Base-by-base conservation (phyloP, 2,329 filamentous ascomycete genomes). In the Torrubiella hemipterigena region DNA sequence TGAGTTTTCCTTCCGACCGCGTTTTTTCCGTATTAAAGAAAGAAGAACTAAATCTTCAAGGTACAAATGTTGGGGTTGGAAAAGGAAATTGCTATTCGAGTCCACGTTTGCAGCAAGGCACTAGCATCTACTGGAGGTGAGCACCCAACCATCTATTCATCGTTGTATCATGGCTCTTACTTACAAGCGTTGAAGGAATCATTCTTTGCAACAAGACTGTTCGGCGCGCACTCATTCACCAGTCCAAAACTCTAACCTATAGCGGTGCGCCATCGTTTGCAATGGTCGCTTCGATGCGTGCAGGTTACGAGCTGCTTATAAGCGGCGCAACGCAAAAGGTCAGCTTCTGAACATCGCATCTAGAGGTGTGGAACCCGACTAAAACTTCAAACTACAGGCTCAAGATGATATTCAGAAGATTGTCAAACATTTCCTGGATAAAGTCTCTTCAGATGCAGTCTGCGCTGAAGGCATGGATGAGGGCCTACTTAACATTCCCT, bases 21-120 rank as follows among this genome's bases (percentile, higher is more conserved):
- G n/a, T n/a, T n/a, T n/a, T n/a, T n/a, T n/a, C n/a, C n/a, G n/a
- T n/a, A n/a, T n/a, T n/a, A n/a, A n/a, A n/a, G n/a, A n/a, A n/a
- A n/a, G n/a, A n/a, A n/a, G n/a, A n/a, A n/a, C n/a, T n/a, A n/a
- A n/a, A n/a, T n/a, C n/a, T n/a, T n/a, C n/a, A n/a, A n/a, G n/a
- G n/a, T n/a, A n/a, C n/a, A 57, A 35, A 47, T 54, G 22, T 46
- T 70, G 3, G 67, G 63, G 0, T 36, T 72, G 2, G 56, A 71
- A 36, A 50, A 59, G 7, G 49, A 58, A 8, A 61, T 64, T 38
- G 65, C 65, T 23, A 56, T 63, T 21, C 47, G 55, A 11, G 42
- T 69, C 5, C 65, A 70, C 42, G 65, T 63, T 0, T 69, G 60
- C 45, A 60, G 64, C 10, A 72, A 73, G 42, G 64, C 64, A 1